These are phyloP conservation scores for Boletus huronensis DNA, from an alignment of 768 basidiomycete species.

Conservation along the genomic window DNA sequence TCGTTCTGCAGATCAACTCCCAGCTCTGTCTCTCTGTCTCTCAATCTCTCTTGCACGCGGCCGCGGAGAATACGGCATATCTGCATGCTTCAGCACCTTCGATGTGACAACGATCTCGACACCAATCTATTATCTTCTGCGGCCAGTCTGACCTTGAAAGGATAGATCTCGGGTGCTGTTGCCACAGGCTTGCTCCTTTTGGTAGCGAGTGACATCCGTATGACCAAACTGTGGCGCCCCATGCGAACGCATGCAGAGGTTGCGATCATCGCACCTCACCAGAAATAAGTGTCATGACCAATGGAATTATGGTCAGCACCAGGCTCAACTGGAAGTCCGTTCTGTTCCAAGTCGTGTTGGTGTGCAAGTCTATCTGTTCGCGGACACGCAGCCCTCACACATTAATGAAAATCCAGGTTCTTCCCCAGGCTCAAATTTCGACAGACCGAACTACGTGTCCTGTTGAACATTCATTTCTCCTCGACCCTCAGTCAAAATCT, in stretches of 20 bases:
- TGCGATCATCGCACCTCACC: constrained; percentile 6
- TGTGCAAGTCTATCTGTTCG: not conserved
- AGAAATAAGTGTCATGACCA: not conserved
- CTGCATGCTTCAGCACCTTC: not conserved
- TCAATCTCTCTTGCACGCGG: too few species aligned
- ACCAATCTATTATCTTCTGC: too few species aligned
- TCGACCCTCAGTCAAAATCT: not conserved
- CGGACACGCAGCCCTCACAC: not conserved
- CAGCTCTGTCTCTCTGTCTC: not conserved
- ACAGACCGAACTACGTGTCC: not conserved
- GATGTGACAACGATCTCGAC: constrained; percentile 3
- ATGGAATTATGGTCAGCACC: not conserved
- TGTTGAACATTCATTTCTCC: not conserved
- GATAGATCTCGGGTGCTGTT: constrained; percentile 15
- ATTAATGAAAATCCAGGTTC: not conserved
- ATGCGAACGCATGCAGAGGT: not conserved
- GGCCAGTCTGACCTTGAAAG: not conserved
- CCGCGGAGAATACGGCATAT: not conserved
- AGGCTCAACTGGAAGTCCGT: not conserved
- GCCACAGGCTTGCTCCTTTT: constrained; percentile 3
- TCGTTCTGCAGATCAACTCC: not conserved
- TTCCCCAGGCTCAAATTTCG: not conserved
- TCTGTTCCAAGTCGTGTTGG: not conserved
- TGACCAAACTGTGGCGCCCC: not conserved
- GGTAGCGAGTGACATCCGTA: not conserved